Evolutionary conservation across 805 yeast species (phyloP).

Genomic region (Kockiozyma suomiensis): DNA sequence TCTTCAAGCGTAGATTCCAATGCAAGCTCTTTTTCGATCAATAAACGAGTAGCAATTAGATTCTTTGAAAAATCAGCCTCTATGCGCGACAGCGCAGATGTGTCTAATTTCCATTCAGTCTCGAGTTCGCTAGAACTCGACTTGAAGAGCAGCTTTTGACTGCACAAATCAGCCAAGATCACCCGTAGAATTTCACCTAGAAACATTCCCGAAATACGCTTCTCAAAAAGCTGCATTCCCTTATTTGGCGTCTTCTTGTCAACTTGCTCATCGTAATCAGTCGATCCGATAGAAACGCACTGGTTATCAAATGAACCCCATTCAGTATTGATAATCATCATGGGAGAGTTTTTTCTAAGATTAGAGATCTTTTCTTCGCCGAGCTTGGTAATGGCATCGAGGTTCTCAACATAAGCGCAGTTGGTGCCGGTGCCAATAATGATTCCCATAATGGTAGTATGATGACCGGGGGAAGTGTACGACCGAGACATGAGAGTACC

Average conservation of each 20-base stretch:
- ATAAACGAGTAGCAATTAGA: conserved; percentile 49
- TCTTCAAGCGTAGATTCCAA: conserved; percentile 59
- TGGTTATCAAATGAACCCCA: conserved; percentile 98
- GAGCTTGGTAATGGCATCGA: conserved; percentile 74
- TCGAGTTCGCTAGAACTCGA: conserved; percentile 41
- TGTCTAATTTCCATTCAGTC: conserved; percentile 76
- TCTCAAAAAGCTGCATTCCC: conserved; percentile 76
- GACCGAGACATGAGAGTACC: conserved; percentile 91
- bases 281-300: conserved; percentile 70
- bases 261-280: conserved; percentile 72
- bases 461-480: conserved; percentile 62
- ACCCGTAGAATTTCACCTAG: conserved; percentile 82
- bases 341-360: background rate
- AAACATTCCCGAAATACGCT: conserved; percentile 37
- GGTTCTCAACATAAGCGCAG: conserved; percentile 86
- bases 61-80: conserved; percentile 82
- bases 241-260: conserved; percentile 77
- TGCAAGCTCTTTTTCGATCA: conserved; percentile 67
- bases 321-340: conserved; percentile 57
- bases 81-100: conserved; percentile 82
- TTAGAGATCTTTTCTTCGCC: conserved; percentile 47
- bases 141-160: conserved; percentile 57
- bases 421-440: conserved; percentile 98
- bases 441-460: conserved; percentile 79
- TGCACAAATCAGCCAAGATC: conserved; percentile 63